Evolutionary conservation across 371 early-diverging fungal species (phyloP), one percentile per base, ranked within the genome.

Genomic region (Mortierella sp.): DNA sequence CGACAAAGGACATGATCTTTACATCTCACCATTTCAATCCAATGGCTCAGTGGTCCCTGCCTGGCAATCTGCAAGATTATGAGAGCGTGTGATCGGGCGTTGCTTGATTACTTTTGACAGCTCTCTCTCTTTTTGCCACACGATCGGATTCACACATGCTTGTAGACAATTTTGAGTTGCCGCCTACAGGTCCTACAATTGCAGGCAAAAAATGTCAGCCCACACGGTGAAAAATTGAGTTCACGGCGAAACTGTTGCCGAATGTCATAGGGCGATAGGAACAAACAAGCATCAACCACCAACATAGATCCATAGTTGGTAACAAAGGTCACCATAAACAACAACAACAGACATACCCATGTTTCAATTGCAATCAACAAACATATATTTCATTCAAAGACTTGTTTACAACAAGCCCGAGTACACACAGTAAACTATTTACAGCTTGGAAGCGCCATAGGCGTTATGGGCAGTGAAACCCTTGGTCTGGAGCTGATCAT

Each of bases 381-480:
- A 6, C 26, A 55, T 55, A n/a, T n/a, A 11, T 26, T 26, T 26
- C 26, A 11, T 26, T 57, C 26, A 21, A 57, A 31, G 26, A 31
- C 9, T 76, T 55, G 21, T 24, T 77, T 50, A 28, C 24, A 58
- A 54, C 47, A 14, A 58, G 57, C 28, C 48, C 8, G 42, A 16
- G 7, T 63, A 21, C 31, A 70, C 34, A 42, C 28, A 42, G 42
- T 31, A 6, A 19, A 26, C 60, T 48, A 65, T 79, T 81, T 84
- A 84, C 81, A 84, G 55, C 81, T 84, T 84, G 81, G 84, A 79
- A n/a, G 81, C 55, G 71, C 81, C 82, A 31, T 63, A 85, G 70
- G 86, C 86, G 44, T 81, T 57, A 28, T 85, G 86, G 65, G 86
- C 86, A 14, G 86, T 80, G 75, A 85, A 85, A 28, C 86, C 86